Evolutionary conservation across 1,139 yeast species (phyloP).

Genomic region (Candida dubliniensis): DNA sequence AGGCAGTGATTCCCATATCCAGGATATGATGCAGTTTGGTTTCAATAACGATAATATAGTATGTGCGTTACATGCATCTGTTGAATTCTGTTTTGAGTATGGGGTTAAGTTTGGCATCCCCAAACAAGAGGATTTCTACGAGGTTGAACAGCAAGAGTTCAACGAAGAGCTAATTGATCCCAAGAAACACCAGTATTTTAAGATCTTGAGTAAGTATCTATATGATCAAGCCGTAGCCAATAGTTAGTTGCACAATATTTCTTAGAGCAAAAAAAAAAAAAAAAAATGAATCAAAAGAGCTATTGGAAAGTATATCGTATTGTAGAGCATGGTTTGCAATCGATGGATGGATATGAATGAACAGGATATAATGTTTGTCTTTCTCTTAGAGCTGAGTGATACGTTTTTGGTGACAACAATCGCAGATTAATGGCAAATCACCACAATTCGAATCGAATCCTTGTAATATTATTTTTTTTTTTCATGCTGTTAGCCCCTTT

Average conservation of each 20-base stretch:
- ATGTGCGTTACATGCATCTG: conserved; percentile 33
- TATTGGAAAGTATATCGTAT: too few species aligned
- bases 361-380: too few species aligned
- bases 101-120: conserved; percentile 18
- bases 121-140: too few species aligned
- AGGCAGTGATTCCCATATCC: conserved; percentile 9
- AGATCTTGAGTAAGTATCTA: not conserved
- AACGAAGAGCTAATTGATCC: not conserved
- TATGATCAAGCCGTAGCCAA: not conserved
- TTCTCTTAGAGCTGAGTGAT: too few species aligned
- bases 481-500: too few species aligned
- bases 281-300: not conserved
- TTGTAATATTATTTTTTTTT: too few species aligned
- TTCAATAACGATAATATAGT: conserved; percentile 31
- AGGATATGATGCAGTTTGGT: conserved; percentile 16
- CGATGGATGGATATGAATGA: too few species aligned
- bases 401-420: too few species aligned
- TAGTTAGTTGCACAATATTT: not conserved
- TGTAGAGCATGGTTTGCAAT: too few species aligned
- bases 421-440: too few species aligned
- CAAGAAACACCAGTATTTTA: not conserved
- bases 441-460: too few species aligned
- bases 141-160: not conserved
- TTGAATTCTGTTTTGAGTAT: conserved; percentile 28
- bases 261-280: conserved; percentile 19